Evolutionary conservation across 768 basidiomycete genomes (phyloP), one percentile per base, ranked within the genome.

Genomic region (Russula griseocarnosa): DNA sequence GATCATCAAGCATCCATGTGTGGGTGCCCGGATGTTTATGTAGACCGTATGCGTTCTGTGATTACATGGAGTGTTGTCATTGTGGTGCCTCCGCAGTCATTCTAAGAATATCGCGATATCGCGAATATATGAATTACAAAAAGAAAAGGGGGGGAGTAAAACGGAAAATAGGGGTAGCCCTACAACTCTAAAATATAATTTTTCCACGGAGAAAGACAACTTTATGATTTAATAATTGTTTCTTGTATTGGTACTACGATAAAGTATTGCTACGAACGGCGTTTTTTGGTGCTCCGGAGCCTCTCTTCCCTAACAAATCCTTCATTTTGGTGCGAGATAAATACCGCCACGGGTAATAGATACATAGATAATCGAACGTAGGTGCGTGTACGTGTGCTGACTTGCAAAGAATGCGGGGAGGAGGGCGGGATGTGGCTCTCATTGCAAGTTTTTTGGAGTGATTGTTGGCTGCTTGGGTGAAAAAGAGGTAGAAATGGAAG

Each of bases 301-400:
- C 51, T 63, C 52, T 22, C 58, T 46, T 52, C 46, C 44, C 24
- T 24, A 46, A 47, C 53, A 42, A 55, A 44, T 60, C 56, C 58
- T 55, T 54, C 57, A 49, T 55, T 63, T 60, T 61, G 49, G 59
- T 65, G 63, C 63, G 55, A 65, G 50, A 65, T 65, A 65, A 61
- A 65, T 65, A 61, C 55, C 64, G 32, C 55, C 64, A 55, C 40
- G 59, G 64, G 64, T 60, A 57, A 65, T 65, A 65, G 64, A 65
- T 65, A 65, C 59, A 65, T 65, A 65, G 64, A 65, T 65, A 52
- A 55, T 42, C 60, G 42, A 64, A 55, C 32, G 58, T 24, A 14
- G 11, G 49, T 51, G 54, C 28, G 26, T 64, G 63, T n/a, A n/a
- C 55, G 63, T 38, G 30, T 61, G 60, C 60, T 54, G 60, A 59